Conservation (phyloP, 306 rosid genomes). For the Chamaecrista fasciculata region DNA sequence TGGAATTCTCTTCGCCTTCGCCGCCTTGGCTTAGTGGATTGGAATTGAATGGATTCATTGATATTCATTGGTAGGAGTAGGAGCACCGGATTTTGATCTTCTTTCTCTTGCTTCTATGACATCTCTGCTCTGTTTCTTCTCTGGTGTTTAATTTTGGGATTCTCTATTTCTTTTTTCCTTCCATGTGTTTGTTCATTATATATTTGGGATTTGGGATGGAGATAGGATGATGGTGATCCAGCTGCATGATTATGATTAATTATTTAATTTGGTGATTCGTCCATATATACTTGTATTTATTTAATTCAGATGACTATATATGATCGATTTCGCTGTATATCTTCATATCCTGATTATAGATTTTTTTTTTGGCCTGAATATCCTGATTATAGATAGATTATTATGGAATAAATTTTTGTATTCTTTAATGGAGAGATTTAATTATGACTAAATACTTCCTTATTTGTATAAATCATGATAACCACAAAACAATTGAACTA, state of each 20-base stretch:
- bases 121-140: constrained; percentile 46
- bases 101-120: constrained; percentile 48
- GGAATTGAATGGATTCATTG: neutral
- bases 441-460: no score
- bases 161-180: neutral
- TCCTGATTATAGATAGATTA: no score
- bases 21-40: constrained; percentile 50
- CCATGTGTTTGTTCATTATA: constrained; percentile 40
- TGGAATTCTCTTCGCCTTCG: constrained; percentile 54
- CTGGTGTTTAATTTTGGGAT: neutral
- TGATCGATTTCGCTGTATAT: constrained; percentile 64
- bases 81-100: constrained; percentile 32
- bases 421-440: no score
- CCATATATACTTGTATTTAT: constrained; percentile 44
- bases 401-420: no score
- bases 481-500: no score
- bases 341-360: constrained; percentile 48
- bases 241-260: constrained; percentile 30
- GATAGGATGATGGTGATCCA: constrained; percentile 26
- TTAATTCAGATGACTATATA: constrained; percentile 58
- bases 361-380: no score
- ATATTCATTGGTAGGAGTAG: constrained; percentile 6
- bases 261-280: constrained; percentile 59
- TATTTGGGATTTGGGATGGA: constrained; percentile 32
- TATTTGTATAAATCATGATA: no score